phyloP scores from a whole-genome alignment of 768 basidiomycete species.

The Russula sp. region DNA sequence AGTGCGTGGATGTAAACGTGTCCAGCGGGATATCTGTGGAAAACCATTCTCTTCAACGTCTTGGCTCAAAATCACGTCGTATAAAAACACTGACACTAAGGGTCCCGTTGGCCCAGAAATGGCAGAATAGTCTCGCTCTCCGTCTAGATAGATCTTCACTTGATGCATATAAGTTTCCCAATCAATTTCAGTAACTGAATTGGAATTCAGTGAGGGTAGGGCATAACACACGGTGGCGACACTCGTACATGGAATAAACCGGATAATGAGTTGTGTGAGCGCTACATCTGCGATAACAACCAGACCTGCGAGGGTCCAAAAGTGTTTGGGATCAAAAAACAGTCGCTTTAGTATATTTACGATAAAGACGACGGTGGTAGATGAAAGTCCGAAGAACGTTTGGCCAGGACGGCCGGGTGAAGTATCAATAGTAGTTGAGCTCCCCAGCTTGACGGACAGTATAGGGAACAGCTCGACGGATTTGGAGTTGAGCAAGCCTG shows the following conservation, averaged over 20 bases:
- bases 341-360: constrained; percentile 28
- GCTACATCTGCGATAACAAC: constrained; percentile 69
- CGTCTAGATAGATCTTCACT: constrained; percentile 66
- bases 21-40: constrained; percentile 84
- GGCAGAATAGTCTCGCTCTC: constrained; percentile 74
- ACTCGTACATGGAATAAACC: constrained; percentile 66
- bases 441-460: constrained; percentile 10
- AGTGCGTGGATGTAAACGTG: constrained; percentile 79
- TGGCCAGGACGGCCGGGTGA: constrained; percentile 3
- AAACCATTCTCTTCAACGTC: neutral
- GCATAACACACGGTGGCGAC: constrained; percentile 30
- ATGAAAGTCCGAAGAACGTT: neutral
- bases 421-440: neutral
- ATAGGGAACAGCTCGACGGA: neutral
- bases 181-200: constrained; percentile 94
- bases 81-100: constrained; percentile 60
- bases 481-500: neutral
- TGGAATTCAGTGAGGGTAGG: constrained; percentile 22
- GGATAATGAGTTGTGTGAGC: constrained; percentile 76
- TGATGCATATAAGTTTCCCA: constrained; percentile 96
- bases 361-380: neutral
- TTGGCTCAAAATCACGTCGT: neutral
- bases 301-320: constrained; percentile 59
- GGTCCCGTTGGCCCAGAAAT: constrained; percentile 91
- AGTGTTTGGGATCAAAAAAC: constrained; percentile 52